Evolutionary conservation across 2,329 filamentous ascomycete species (phyloP).

Genomic region (Botryotinia narcissicola): DNA sequence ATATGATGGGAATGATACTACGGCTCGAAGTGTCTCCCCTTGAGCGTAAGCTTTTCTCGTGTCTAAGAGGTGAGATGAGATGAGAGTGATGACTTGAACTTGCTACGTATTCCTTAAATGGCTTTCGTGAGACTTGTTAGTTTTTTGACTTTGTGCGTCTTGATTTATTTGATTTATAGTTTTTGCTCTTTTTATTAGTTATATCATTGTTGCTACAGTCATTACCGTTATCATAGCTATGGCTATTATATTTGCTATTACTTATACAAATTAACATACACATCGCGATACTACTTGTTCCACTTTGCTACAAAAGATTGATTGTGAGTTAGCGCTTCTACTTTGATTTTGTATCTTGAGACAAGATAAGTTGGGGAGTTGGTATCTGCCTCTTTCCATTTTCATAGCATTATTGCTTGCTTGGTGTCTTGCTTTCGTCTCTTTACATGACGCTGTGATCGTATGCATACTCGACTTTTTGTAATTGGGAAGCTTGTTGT

Average conservation of each 20-base stretch:
- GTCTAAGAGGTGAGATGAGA: conserved; percentile 9
- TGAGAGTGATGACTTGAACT: conserved; percentile 18
- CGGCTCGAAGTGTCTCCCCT: conserved; percentile 27
- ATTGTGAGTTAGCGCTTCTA: not conserved
- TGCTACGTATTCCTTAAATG: conserved; percentile 17
- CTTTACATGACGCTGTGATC: not conserved
- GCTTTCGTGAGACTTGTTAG: conserved; percentile 20
- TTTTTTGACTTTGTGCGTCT: conserved; percentile 10
- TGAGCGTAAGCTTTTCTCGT: conserved; percentile 19
- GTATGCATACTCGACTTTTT: not conserved
- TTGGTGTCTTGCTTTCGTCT: not conserved
- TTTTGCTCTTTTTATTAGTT: not conserved
- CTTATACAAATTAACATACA: not conserved
- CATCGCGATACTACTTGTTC: not conserved
- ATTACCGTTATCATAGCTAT: not conserved
- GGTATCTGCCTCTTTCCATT: not conserved
- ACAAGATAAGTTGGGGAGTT: not conserved
- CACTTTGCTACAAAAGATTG: not conserved
- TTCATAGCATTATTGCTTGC: not conserved
- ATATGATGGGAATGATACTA: conserved; percentile 38
- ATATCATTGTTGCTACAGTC: not conserved
- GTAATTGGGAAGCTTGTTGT: not conserved
- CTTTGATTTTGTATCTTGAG: not conserved
- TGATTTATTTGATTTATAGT: not conserved
- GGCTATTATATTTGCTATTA: not conserved